A percentile compares a stretch with the other conserved stretches of the same genome.
These are phyloP conservation scores for Phialemoniopsis sp. DNA, from an alignment of 2,329 filamentous ascomycete genomes.

Conservation along the genomic window DNA sequence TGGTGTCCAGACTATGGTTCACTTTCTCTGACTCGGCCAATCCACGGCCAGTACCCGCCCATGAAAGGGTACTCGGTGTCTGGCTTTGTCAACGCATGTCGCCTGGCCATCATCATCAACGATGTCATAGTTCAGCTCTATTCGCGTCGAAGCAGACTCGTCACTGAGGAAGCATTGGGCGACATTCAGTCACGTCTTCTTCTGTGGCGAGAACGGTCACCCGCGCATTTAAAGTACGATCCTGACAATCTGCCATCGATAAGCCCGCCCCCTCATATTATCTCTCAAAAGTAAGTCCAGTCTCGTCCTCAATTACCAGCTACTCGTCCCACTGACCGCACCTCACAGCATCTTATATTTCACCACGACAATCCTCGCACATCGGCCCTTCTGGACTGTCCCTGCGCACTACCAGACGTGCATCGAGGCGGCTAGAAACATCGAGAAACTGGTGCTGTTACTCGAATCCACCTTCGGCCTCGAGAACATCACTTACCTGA, in stretches of 20 bases:
- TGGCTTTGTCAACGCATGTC: conserved; percentile 17
- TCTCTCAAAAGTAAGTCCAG: conserved; percentile 11
- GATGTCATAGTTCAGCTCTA: conserved; percentile 16
- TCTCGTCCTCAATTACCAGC: not conserved
- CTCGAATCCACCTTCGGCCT: conserved; percentile 22
- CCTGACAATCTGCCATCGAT: conserved; percentile 7
- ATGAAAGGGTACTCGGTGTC: conserved; percentile 14
- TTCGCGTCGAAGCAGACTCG: conserved; percentile 3
- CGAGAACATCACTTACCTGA: conserved; percentile 21
- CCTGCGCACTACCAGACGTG: conserved; percentile 14
- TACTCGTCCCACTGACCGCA: too few relatives aligned
- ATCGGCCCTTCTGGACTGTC: conserved; percentile 17
- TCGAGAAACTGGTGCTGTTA: conserved; percentile 19
- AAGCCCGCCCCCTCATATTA: conserved; percentile 12
- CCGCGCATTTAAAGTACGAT: conserved; percentile 7
- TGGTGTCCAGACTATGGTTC: conserved; percentile 9
- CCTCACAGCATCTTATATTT: conserved; percentile 13
- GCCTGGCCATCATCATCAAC: conserved; percentile 16
- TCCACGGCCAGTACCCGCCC: conserved; percentile 11
- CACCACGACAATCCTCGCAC: conserved; percentile 16
- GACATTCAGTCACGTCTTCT: not conserved
- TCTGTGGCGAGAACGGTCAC: conserved; percentile 9
- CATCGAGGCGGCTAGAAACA: conserved; percentile 15
- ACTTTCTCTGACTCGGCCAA: conserved; percentile 5
- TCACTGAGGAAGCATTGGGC: too few relatives aligned